Evolutionary conservation across 2,329 filamentous ascomycete species (phyloP).

Genomic region (Arthrinium phaeospermum): DNA sequence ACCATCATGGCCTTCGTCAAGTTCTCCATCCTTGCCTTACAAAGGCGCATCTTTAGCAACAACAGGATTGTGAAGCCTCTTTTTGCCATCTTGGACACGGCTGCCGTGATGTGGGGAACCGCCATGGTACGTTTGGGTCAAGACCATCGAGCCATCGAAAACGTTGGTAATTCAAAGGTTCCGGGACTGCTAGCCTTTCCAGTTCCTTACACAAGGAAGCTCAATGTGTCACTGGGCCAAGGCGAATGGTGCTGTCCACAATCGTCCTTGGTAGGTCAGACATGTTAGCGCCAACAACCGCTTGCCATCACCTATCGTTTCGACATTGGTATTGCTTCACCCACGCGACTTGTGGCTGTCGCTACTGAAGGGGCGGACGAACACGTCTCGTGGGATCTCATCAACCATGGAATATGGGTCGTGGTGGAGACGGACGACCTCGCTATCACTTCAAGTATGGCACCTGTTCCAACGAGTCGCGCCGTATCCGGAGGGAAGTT

Average conservation of each 20-base stretch:
- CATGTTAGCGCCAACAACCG: background rate
- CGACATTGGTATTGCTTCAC: background rate
- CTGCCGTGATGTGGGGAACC: background rate
- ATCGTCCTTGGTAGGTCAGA: background rate
- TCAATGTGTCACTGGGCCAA: background rate
- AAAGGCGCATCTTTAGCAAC: slow-evolving; percentile 26
- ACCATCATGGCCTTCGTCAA: slow-evolving; percentile 25
- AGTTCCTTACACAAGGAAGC: background rate
- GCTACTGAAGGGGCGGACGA: background rate
- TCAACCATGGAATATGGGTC: background rate
- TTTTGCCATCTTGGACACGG: background rate
- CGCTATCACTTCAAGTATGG: background rate
- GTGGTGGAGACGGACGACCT: background rate
- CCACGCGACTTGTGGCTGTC: background rate
- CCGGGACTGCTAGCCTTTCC: background rate
- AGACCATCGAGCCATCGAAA: background rate
- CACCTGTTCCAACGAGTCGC: background rate
- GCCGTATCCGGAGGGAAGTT: background rate
- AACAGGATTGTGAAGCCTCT: slow-evolving; percentile 22
- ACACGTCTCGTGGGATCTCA: background rate
- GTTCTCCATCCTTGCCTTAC: slow-evolving; percentile 24
- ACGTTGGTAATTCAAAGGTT: background rate
- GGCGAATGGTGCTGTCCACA: background rate
- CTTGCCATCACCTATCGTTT: background rate
- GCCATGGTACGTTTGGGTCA: background rate